Conservation (phyloP, 345 rosid species). For the Combretum micranthum region DNA sequence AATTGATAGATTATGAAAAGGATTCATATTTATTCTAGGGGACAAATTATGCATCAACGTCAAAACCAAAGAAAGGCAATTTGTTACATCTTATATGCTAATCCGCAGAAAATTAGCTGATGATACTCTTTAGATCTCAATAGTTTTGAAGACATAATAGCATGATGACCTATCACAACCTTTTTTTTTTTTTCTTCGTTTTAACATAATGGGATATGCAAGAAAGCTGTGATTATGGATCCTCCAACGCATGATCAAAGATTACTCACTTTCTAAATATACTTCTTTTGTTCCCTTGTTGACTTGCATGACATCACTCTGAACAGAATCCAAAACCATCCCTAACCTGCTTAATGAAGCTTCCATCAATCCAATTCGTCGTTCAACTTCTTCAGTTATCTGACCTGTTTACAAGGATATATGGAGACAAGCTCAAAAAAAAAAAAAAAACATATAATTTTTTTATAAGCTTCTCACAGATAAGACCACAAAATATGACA, state of each 20-base stretch:
- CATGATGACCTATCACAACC: too few relatives aligned
- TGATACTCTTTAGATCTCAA: too few relatives aligned
- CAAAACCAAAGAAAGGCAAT: too few relatives aligned
- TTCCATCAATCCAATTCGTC: conserved; percentile 59
- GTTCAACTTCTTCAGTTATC: conserved; percentile 64
- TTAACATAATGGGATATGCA: too few relatives aligned
- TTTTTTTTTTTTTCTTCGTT: too few relatives aligned
- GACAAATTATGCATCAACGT: too few relatives aligned
- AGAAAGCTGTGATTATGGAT: too few relatives aligned
- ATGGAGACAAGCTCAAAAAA: not conserved
- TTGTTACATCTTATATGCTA: too few relatives aligned
- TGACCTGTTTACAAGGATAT: conserved; percentile 43
- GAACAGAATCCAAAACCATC: conserved; percentile 73
- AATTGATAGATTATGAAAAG: not conserved
- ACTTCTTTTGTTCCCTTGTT: conserved; percentile 75
- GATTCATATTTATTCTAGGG: too few relatives aligned
- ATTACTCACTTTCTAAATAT: conserved; percentile 55
- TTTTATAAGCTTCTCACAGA: not conserved
- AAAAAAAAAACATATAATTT: not conserved
- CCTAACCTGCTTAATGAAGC: conserved; percentile 70
- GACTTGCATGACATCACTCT: conserved; percentile 77
- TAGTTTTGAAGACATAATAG: too few relatives aligned
- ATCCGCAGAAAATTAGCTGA: too few relatives aligned
- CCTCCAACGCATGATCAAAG: too few relatives aligned
- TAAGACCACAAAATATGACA: not conserved